Evolutionary conservation across 225 moss, liverwort and hornwort genomes (phyloP), one percentile per base, ranked within the genome.

Genomic region (Thuidium tamariscinum): DNA sequence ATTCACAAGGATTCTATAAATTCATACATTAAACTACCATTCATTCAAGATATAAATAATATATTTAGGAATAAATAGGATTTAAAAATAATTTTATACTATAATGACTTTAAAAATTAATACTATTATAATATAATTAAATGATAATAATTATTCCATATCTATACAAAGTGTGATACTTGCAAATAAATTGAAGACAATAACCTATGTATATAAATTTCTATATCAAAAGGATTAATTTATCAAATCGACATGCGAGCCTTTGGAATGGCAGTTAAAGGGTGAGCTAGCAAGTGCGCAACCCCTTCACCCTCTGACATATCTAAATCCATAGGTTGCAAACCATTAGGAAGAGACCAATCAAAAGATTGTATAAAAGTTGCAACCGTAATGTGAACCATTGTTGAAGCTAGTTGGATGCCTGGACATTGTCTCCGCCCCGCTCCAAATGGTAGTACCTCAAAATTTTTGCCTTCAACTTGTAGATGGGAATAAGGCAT

Each of bases 161-260:
- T n/a, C n/a, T n/a, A n/a, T 29, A 71, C 2, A 44, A 71, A 44
- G 2, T 16, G 0, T 17, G 0, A 71, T 71, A 29, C 2, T 44
- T 46, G 2, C 10, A 44, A 44, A 71, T 3, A 27, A 17, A 29
- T 29, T 68, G 10, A 44, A 29, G 16, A 44, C 0, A 2, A 44
- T 17, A 17, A 29, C 0, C 5, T 29, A 42, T 17, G 0, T 29
- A 44, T n/a, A n/a, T n/a, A n/a, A n/a, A n/a, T n/a, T n/a, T n/a
- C n/a, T n/a, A 17, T 17, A 6, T 5, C 6, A 10, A 71, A 29
- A 0, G 1, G 10, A 0, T 2, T 44, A 29, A 29, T 13, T 29
- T 29, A 71, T 17, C 1, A 16, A 46, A 46, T 29, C 6, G 29
- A 17, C 10, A 71, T 17, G 3, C 29, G 17, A 71, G 46, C 72